Evolutionary conservation across 441 rosid species (phyloP), one percentile per base, ranked within the genome.

Genomic region (Populus trichocarpa): DNA sequence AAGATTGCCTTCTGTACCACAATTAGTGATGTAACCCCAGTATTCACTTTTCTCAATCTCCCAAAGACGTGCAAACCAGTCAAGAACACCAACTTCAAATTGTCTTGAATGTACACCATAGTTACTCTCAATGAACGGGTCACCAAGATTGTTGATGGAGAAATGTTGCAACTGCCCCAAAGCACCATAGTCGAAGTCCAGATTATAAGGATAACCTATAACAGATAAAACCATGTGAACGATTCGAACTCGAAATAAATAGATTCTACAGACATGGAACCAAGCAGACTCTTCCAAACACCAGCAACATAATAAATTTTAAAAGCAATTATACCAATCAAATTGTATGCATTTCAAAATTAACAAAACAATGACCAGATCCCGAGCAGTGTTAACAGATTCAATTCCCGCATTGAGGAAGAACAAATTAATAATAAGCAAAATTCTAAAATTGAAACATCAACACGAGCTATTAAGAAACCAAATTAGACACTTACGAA

Each of bases 21-120:
- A 93, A 67, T 93, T 95, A 67, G 99, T 95, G 53, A 95, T 95
- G 79, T 95, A 95, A 69, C 99, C 99, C 98, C 99, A 95, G 84
- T 93, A 95, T 46, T 95, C 92, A 84, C 84, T 78, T 83, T 88
- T 91, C 89, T 92, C 97, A 30, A 95, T 88, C 81, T 95, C 98
- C 97, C 99, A 95, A 20, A 95, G 81, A 75, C 93, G 95, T 53
- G 99, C 99, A 90, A 95, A 95, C 99, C 99, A 93, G 84, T 95
- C 98, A 82, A 93, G 82, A 22, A 95, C 97, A 28, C 99, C 99
- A 46, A 95, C 98, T 85, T 95, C 98, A 82, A 95, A 95, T 67
- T 94, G 95, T 67, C 99, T 90, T 23, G 99, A 95, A 84, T 95
- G 99, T 28, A 95, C 98, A 68, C 99, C 99, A 26, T 95, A 95